A percentile compares a stretch with the other conserved stretches of the same genome.
phyloP scores from a whole-genome alignment of 805 yeast genomes.

The Candida pseudofarinosa region DNA sequence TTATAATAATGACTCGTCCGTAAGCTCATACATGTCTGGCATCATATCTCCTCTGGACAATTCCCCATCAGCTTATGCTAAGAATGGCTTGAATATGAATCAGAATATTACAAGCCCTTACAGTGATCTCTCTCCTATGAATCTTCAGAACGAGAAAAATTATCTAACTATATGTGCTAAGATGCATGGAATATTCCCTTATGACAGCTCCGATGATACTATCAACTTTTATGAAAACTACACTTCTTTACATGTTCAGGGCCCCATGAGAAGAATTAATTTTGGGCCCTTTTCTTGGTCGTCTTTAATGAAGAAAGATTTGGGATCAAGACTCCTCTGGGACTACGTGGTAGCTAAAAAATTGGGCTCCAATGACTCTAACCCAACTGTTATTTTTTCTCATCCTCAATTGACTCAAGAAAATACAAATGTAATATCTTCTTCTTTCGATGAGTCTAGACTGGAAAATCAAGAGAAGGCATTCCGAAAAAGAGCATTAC shows the following conservation, averaged over 20 bases:
- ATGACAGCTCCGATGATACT: slow-evolving; percentile 20
- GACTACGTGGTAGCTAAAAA: slow-evolving; percentile 19
- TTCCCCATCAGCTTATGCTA: background rate
- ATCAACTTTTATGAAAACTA: slow-evolving; percentile 35
- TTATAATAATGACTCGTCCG: background rate
- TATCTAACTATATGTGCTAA: no score
- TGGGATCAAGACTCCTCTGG: slow-evolving; percentile 31
- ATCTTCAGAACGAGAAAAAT: background rate
- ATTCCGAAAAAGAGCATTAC: slow-evolving; percentile 28
- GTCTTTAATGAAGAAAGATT: slow-evolving; percentile 32
- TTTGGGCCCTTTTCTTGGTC: slow-evolving; percentile 40
- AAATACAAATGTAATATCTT: slow-evolving; percentile 16
- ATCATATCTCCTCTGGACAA: background rate
- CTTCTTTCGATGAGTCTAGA: slow-evolving; percentile 8
- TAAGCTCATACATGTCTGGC: background rate
- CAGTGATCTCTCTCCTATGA: background rate
- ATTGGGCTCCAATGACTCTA: slow-evolving; percentile 12
- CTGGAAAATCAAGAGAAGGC: slow-evolving; percentile 15
- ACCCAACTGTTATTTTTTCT: slow-evolving; percentile 22
- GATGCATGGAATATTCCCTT: slow-evolving; percentile 16
- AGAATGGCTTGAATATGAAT: background rate
- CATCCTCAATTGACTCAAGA: slow-evolving; percentile 20
- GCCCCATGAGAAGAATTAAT: slow-evolving; percentile 24
- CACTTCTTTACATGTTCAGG: slow-evolving; percentile 27
- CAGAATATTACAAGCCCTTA: background rate